These are phyloP conservation scores for Zygosaccharomyces sapae DNA, from an alignment of 1,139 yeast species.

Conservation along the genomic window DNA sequence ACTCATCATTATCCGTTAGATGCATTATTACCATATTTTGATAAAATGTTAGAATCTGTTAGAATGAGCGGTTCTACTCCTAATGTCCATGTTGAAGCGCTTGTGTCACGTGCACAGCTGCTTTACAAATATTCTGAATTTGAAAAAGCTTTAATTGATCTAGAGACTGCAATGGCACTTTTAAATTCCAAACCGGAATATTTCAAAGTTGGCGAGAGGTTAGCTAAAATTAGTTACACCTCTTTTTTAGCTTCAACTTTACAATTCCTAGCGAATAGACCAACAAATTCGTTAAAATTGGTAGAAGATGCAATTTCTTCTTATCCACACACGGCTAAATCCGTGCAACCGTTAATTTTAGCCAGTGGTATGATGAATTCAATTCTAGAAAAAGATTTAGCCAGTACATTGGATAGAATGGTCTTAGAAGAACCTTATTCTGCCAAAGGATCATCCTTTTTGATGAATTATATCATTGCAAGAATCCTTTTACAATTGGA, in stretches of 20 bases:
- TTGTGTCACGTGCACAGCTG: conserved; percentile 23
- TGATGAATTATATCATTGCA: conserved; percentile 23
- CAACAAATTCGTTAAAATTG: conserved; percentile 7
- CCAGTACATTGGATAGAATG: conserved; percentile 10
- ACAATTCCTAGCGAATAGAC: conserved; percentile 9
- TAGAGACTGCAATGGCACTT: conserved; percentile 14
- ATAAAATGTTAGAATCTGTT: conserved; percentile 17
- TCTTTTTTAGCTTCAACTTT: conserved; percentile 17
- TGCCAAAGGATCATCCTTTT: conserved; percentile 11
- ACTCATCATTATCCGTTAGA: conserved; percentile 9
- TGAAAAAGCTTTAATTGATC: conserved; percentile 15
- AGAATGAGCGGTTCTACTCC: conserved; percentile 12
- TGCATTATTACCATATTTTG: conserved; percentile 15
- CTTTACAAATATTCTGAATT: conserved; percentile 15
- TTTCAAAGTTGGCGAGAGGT: conserved; percentile 13
- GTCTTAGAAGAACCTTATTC: conserved; percentile 11
- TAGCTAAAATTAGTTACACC: conserved; percentile 17
- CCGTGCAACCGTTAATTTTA: conserved; percentile 14
- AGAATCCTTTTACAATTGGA: conserved; percentile 21
- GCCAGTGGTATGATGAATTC: conserved; percentile 14
- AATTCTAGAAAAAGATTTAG: conserved; percentile 7
- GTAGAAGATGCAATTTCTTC: conserved; percentile 11
- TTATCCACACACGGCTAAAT: conserved; percentile 16
- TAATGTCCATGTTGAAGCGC: conserved; percentile 16
- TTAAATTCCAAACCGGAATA: conserved; percentile 13